Evolutionary conservation across 768 basidiomycete genomes (phyloP).

Genomic region (Lanmaoa pseudosensibilis): DNA sequence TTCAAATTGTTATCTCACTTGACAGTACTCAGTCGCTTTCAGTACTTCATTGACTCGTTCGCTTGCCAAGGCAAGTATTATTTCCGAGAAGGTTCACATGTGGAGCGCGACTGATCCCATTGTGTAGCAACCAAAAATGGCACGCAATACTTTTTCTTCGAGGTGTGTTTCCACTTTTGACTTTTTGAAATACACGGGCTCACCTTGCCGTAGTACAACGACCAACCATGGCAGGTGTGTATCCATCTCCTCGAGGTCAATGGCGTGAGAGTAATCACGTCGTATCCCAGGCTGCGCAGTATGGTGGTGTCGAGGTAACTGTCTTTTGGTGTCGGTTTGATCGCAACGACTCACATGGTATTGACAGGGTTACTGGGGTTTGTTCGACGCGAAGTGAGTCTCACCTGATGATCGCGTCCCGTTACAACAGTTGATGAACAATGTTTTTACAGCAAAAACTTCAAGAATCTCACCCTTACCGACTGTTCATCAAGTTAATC

Average conservation of each 20-base stretch:
- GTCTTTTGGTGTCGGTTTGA: slow-evolving; percentile 2
- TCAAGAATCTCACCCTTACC: slow-evolving; percentile 73
- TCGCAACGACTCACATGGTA: slow-evolving; percentile 2
- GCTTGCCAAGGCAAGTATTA: slow-evolving; percentile 53
- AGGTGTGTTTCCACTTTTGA: slow-evolving; percentile 39
- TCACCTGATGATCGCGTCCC: neutral
- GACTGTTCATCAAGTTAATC: slow-evolving; percentile 44
- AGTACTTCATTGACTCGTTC: slow-evolving; percentile 84
- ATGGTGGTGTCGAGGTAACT: slow-evolving; percentile 74
- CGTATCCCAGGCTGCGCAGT: slow-evolving; percentile 48
- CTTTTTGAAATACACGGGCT: neutral
- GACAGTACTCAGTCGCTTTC: slow-evolving; percentile 8
- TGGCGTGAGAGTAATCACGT: slow-evolving; percentile 13
- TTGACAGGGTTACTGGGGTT: slow-evolving; percentile 57
- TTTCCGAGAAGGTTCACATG: neutral
- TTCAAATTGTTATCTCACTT: neutral
- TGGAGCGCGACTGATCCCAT: slow-evolving; percentile 6
- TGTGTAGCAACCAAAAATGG: slow-evolving; percentile 66
- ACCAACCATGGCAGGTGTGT: slow-evolving; percentile 79
- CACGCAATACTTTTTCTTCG: slow-evolving; percentile 88
- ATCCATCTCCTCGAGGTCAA: neutral
- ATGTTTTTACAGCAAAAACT: slow-evolving; percentile 49
- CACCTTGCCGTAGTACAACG: slow-evolving; percentile 50
- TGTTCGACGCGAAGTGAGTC: slow-evolving; percentile 59
- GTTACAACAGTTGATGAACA: slow-evolving; percentile 26